Percentiles rank a stretch among this genome's conserved stretches.
Evolutionary conservation across 768 basidiomycete species (phyloP).

Genomic region (Lactarius pseudohatsudake): DNA sequence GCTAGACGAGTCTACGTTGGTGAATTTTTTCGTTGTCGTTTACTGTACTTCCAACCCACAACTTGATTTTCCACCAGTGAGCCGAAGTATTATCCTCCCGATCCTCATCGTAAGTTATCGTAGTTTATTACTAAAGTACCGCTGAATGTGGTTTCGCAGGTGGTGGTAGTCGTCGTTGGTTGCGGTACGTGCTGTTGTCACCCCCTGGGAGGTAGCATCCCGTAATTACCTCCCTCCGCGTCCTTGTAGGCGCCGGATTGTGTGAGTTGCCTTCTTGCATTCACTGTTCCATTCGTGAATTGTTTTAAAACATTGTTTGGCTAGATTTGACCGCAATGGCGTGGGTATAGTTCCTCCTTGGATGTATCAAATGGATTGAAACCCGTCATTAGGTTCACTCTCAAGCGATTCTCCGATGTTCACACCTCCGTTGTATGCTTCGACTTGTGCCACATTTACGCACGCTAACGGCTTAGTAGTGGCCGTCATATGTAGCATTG

Average conservation of each 20-base stretch:
- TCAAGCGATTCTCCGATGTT: slow-evolving; percentile 39
- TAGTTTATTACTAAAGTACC: background rate
- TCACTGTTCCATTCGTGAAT: background rate
- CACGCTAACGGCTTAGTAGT: slow-evolving; percentile 33
- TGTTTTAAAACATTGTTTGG: background rate
- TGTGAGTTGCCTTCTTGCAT: slow-evolving; percentile 27
- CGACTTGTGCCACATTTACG: background rate
- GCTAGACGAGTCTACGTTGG: slow-evolving; percentile 14
- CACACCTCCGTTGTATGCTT: slow-evolving; percentile 37
- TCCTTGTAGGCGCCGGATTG: slow-evolving; percentile 29
- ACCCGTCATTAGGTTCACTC: slow-evolving; percentile 27
- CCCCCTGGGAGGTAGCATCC: background rate
- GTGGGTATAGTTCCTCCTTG: slow-evolving; percentile 34
- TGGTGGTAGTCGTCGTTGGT: slow-evolving; percentile 43
- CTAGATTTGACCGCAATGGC: slow-evolving; percentile 49
- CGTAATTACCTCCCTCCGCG: background rate
- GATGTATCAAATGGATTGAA: slow-evolving; percentile 4
- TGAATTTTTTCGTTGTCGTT: background rate
- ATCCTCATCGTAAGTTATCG: background rate
- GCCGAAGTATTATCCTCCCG: background rate
- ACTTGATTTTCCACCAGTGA: slow-evolving; percentile 2
- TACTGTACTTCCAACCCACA: background rate
- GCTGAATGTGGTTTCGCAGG: slow-evolving; percentile 5
- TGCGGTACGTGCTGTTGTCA: slow-evolving; percentile 38
- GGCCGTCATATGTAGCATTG: slow-evolving; percentile 48